These are phyloP conservation scores for Fraxinus quadrangulata DNA, from an alignment of 257 asterid species.

Conservation along the genomic window DNA sequence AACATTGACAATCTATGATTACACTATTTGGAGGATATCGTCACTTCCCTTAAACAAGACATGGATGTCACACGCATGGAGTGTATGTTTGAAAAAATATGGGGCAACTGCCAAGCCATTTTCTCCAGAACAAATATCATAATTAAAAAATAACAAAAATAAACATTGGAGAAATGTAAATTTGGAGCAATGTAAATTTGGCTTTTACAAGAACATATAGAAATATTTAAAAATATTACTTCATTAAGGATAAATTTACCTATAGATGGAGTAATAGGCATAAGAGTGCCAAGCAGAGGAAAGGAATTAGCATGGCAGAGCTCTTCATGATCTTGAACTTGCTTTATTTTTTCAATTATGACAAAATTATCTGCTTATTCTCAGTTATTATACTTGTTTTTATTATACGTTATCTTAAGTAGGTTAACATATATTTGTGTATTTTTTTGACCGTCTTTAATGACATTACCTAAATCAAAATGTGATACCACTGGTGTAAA, in stretches of 20 bases:
- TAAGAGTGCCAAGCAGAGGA: neutral
- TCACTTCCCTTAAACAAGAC: neutral
- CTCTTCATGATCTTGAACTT: neutral
- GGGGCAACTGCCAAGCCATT: neutral
- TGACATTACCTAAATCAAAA: too few species aligned
- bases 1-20: too few species aligned
- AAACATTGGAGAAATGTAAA: neutral
- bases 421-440: too few species aligned
- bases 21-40: neutral
- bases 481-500: too few species aligned
- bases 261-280: neutral
- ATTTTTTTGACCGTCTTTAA: too few species aligned
- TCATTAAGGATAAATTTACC: neutral
- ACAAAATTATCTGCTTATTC: neutral
- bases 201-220: too few species aligned
- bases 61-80: neutral
- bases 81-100: too few species aligned
- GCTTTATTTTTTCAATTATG: neutral
- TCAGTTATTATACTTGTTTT: neutral
- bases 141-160: neutral
- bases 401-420: neutral
- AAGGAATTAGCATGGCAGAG: neutral
- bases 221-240: too few species aligned
- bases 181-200: neutral
- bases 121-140: neutral